These are phyloP conservation scores for Pseudogymnoascus sp. DNA, from an alignment of 2,329 filamentous ascomycete species.

Conservation along the genomic window DNA sequence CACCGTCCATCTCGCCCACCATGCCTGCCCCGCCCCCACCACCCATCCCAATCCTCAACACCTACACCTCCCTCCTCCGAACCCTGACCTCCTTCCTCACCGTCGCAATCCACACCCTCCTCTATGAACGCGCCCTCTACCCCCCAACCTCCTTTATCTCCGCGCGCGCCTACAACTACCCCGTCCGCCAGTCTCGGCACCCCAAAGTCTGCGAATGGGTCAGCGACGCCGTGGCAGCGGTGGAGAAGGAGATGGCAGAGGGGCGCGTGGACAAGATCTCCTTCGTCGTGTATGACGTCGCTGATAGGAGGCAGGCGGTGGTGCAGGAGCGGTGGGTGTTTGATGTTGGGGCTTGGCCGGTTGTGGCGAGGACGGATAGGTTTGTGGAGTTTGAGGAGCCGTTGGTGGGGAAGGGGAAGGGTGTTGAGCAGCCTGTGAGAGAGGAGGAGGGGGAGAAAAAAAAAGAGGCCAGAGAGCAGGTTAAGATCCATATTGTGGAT, in stretches of 20 bases:
- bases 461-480: slow-evolving; percentile 12
- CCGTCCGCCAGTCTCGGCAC: slow-evolving; percentile 63
- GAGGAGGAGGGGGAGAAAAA: slow-evolving; percentile 8
- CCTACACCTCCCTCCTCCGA: slow-evolving; percentile 39
- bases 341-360: slow-evolving; percentile 33
- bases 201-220: slow-evolving; percentile 65
- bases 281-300: slow-evolving; percentile 30
- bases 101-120: slow-evolving; percentile 61
- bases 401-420: slow-evolving; percentile 11
- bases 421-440: not conserved
- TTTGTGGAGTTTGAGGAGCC: slow-evolving; percentile 30
- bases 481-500: slow-evolving; percentile 45
- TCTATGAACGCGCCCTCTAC: slow-evolving; percentile 60
- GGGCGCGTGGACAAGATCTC: slow-evolving; percentile 30
- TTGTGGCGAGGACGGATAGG: slow-evolving; percentile 27
- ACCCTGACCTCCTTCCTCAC: slow-evolving; percentile 60
- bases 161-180: slow-evolving; percentile 60
- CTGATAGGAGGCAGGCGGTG: slow-evolving; percentile 19
- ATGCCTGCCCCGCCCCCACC: slow-evolving; percentile 14
- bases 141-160: slow-evolving; percentile 57
- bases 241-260: slow-evolving; percentile 53
- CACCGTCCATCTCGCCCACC: not conserved
- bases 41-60: slow-evolving; percentile 33
- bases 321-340: slow-evolving; percentile 37
- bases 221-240: slow-evolving; percentile 53